Evolutionary conservation across 345 rosid species (phyloP), one percentile per base, ranked within the genome.

Genomic region (Aquilaria sinensis): DNA sequence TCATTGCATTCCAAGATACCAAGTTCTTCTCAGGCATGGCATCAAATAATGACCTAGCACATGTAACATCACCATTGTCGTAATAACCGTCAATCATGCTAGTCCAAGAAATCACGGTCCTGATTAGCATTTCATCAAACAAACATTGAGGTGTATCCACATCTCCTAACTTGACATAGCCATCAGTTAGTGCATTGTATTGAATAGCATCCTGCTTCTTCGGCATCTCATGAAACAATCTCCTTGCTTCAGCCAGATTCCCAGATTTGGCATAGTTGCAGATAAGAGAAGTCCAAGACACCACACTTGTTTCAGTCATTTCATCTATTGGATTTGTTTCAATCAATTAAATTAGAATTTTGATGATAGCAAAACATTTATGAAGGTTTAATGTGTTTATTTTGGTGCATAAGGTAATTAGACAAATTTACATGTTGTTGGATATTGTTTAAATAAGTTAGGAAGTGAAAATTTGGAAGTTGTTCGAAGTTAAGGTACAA

Each of bases 1-100:
- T 88, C 85, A 90, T 84, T 11, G 78, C 83, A 55, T 90, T 90
- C 97, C 93, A 90, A 55, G 97, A 85, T 54, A 76, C 63, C 14
- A 84, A 14, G 72, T 84, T 90, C 72, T 72, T 90, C 49, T 71
- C 80, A 0, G 90, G 90, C 96, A 88, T 90, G 33, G 73, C 78
- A 68, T 88, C 85, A 62, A 88, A 90, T 31, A 90, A 64, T 0
- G 59, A 34, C 64, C 78, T 69, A 11, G 93, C 92, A 61, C 92
- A 77, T 29, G 58, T 54, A 47, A 83, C 34, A 57, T 88, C 86
- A 31, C 80, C 82, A 51, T 33, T 58, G 32, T 60, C 76, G 77
- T 81, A 85, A 71, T 80, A 85, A 54, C 96, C 97, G 65, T 81
- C 63, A 63, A 85, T 77, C 91, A 90, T 82, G 47, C 75, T 81